Base-by-base conservation (phyloP, 1,284 basidiomycete genomes). In the Trichosporon faecale region DNA sequence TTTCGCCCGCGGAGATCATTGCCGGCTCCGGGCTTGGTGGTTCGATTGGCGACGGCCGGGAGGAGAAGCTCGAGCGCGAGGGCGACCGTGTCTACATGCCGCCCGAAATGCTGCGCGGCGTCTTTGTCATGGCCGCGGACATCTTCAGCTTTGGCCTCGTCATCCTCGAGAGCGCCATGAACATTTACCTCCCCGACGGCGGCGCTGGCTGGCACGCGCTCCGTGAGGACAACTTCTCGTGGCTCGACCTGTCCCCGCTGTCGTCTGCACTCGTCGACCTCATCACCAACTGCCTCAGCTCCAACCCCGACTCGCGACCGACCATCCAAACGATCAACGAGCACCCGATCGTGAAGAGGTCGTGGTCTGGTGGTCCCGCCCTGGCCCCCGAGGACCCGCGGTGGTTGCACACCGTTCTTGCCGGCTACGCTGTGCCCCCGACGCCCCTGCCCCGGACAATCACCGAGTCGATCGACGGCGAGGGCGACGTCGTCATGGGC, bases 21-120 rank as follows among this genome's bases (percentile, higher is more conserved):
- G 69, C 81, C 72, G 83, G 84, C 55, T 82, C 81, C 44, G 79
- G 82, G 21, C 72, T 84, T 40, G 78, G 83, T 65, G 78, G 84
- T 49, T 72, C 67, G 65, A 67, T 68, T 64, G 64, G 73, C 52
- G 31, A 67, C 49, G 55, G 75, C 33, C 71, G 72, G 44, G 74
- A 76, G 55, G 84, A 85, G 21, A 87, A 87, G 70, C 55, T 94
- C 78, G 95, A 97, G 84, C 88, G 95, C 25, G 97, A 99, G 83
- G 97, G 97, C 11, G 97, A 99, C 83, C 92, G 98, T 78, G 88
- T 97, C 74, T 99, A 99, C 85, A 89, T 99, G 85, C 95, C 97
- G n/a, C 94, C 95, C 3, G 97, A 99, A 84, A 93, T 99, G 69
- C 87, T 99, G 67, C 89, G 92, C 79, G 96, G 95, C 31, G 86